phyloP scores from a whole-genome alignment of 176 grass and related monocot genomes.

The Musa troglodytarum region DNA sequence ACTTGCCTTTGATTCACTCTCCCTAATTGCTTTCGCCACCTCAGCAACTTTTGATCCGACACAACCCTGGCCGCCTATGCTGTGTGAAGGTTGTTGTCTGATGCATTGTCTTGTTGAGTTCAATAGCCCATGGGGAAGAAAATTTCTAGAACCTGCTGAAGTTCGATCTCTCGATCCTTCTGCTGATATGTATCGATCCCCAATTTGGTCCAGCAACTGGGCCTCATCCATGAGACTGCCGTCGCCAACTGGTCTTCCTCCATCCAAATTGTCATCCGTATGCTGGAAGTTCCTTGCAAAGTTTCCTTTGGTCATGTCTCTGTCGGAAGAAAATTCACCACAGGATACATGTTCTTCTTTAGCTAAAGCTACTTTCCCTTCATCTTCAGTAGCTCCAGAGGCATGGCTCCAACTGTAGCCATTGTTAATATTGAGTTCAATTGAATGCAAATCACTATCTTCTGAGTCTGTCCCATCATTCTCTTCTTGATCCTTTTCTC shows the following conservation, averaged over 20 bases:
- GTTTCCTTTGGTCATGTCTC: neutral
- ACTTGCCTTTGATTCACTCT: neutral
- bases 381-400: constrained; percentile 2
- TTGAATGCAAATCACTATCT: constrained; percentile 14
- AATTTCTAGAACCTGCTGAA: neutral
- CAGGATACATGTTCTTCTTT: neutral
- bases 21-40: neutral
- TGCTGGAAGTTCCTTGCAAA: neutral
- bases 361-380: neutral
- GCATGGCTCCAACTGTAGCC: constrained; percentile 42
- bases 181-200: neutral
- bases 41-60: constrained; percentile 3
- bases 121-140: neutral
- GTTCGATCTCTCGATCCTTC: neutral
- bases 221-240: neutral
- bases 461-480: neutral
- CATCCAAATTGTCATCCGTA: neutral
- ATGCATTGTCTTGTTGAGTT: neutral
- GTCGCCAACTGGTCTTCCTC: neutral
- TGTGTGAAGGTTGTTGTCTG: neutral
- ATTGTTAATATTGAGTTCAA: constrained; percentile 28
- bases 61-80: neutral
- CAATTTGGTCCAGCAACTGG: neutral
- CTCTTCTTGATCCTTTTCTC: constrained; percentile 6
- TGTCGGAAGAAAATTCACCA: neutral